Evolutionary conservation across 129 eudicot species (phyloP).

Genomic region (Cynara cardunculus): DNA sequence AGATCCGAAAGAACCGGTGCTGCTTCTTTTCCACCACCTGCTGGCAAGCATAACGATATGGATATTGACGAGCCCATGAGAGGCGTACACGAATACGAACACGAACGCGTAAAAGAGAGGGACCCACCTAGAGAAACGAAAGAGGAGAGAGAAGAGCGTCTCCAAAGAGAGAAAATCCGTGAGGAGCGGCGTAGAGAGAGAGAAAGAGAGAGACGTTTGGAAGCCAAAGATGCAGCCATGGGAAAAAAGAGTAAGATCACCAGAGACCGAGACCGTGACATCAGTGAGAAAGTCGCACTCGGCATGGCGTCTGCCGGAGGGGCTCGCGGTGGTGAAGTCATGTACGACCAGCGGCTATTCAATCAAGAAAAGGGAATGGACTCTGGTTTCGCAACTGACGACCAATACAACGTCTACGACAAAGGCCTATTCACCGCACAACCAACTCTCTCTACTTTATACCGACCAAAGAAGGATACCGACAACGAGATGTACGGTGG

Average conservation of each 20-base stretch:
- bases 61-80: conserved; percentile 36
- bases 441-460: conserved; percentile 64
- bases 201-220: conserved; percentile 83
- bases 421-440: conserved; percentile 81
- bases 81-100: conserved; percentile 33
- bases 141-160: conserved; percentile 68
- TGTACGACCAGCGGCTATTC: conserved; percentile 78
- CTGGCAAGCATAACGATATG: conserved; percentile 38
- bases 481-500: conserved; percentile 86
- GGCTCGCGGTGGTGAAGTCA: conserved; percentile 73
- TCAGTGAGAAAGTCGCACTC: conserved; percentile 92
- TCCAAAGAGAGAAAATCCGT: conserved; percentile 73
- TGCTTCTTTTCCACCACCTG: conserved; percentile 31
- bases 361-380: conserved; percentile 96
- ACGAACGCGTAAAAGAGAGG: conserved; percentile 34
- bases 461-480: conserved; percentile 75
- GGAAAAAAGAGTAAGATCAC: conserved; percentile 95
- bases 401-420: conserved; percentile 70
- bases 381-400: conserved; percentile 83
- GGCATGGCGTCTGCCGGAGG: conserved; percentile 77
- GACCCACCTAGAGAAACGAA: conserved; percentile 51
- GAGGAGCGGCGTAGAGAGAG: conserved; percentile 84
- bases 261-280: conserved; percentile 79
- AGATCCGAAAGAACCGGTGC: conserved; percentile 79
- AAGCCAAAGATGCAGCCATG: conserved; percentile 88